phyloP scores from a whole-genome alignment of 2,329 filamentous ascomycete species.

The Reticulascus tulasneorum region DNA sequence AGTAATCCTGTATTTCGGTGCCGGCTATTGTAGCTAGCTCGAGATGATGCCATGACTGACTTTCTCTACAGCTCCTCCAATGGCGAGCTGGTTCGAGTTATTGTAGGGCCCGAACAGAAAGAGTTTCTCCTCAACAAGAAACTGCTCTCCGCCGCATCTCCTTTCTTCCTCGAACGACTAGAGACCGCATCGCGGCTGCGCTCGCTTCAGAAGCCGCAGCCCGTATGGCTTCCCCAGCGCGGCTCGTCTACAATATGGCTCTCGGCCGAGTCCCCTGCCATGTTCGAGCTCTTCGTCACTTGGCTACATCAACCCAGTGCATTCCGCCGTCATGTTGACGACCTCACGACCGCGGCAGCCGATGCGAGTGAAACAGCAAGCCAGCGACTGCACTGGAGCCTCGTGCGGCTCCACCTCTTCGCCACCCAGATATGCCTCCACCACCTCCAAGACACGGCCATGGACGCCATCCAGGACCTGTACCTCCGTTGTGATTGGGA shows the following conservation, averaged over 20 bases:
- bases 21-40: neutral
- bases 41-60: conserved; percentile 2
- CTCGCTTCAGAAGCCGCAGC: conserved; percentile 21
- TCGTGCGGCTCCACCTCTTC: conserved; percentile 55
- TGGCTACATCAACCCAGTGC: conserved; percentile 42
- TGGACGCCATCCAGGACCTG: conserved; percentile 56
- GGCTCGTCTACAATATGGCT: conserved; percentile 25
- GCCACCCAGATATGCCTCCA: conserved; percentile 47
- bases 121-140: conserved; percentile 39
- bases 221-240: conserved; percentile 29
- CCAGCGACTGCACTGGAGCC: conserved; percentile 44
- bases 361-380: conserved; percentile 18
- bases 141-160: conserved; percentile 41
- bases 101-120: conserved; percentile 37
- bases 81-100: conserved; percentile 26
- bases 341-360: conserved; percentile 26
- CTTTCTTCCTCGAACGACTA: conserved; percentile 45
- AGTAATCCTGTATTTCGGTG: conserved; percentile 1
- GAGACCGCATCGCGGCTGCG: conserved; percentile 26
- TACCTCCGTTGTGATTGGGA: conserved; percentile 58
- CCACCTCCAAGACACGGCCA: conserved; percentile 51
- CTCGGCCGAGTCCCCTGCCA: conserved; percentile 43
- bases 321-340: conserved; percentile 41
- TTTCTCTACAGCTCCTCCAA: conserved; percentile 2
- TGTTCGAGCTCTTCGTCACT: conserved; percentile 50